These are phyloP conservation scores for Lentithecium fluviatile DNA, from an alignment of 495 filamentous ascomycete species.

Conservation along the genomic window DNA sequence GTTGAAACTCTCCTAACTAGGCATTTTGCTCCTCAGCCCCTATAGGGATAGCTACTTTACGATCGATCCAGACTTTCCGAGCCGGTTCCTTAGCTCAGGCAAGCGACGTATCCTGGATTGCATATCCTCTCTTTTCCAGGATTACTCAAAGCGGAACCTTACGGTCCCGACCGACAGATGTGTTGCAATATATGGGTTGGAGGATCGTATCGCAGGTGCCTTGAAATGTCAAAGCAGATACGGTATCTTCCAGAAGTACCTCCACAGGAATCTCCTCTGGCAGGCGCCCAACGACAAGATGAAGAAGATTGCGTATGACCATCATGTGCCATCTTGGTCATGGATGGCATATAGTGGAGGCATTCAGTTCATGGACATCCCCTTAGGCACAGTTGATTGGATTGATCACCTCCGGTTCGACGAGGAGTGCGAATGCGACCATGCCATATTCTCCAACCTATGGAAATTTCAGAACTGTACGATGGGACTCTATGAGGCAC, in stretches of 20 bases:
- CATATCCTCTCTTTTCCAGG: constrained; percentile 14
- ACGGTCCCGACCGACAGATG: constrained; percentile 11
- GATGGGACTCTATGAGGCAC: not conserved
- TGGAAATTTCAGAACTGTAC: constrained; percentile 1
- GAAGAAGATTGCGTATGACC: constrained; percentile 7
- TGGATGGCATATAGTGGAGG: constrained; percentile 23
- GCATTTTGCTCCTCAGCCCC: constrained; percentile 3
- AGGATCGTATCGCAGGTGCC: constrained; percentile 7
- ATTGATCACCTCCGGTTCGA: constrained; percentile 18
- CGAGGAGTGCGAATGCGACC: constrained; percentile 5
- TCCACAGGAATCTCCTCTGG: constrained; percentile 24
- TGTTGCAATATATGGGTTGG: constrained; percentile 18
- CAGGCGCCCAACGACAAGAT: not conserved
- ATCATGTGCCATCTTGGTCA: constrained; percentile 16
- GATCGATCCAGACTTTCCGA: constrained; percentile 16
- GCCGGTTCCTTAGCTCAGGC: constrained; percentile 3
- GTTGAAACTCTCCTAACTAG: not conserved
- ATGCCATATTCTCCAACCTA: not conserved
- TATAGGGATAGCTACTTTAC: constrained; percentile 1
- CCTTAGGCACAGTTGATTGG: constrained; percentile 9
- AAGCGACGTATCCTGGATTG: constrained; percentile 3
- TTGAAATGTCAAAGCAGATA: constrained; percentile 15
- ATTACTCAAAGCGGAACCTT: constrained; percentile 13
- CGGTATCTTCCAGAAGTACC: constrained; percentile 15
- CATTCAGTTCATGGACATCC: constrained; percentile 10